A percentile compares a stretch with the other conserved stretches of the same genome.
Conservation (phyloP, 2,329 filamentous ascomycete genomes). For the Phaeoacremonium minimum region DNA sequence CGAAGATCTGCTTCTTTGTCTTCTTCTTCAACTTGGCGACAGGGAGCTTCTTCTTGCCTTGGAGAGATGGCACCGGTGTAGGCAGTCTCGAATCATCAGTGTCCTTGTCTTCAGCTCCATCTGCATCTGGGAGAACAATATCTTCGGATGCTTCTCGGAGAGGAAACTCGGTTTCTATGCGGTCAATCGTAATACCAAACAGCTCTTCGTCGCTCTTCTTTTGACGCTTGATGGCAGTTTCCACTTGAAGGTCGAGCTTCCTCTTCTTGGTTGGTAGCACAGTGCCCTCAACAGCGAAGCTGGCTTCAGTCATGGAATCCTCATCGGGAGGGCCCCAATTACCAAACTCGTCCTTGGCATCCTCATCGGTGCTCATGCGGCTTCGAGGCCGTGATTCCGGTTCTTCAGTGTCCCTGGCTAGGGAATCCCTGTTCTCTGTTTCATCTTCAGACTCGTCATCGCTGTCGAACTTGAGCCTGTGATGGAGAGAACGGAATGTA, state of each 20-base stretch:
- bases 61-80: constrained; percentile 37
- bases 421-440: constrained; percentile 50
- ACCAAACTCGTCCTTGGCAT: constrained; percentile 45
- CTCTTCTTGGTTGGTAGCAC: constrained; percentile 57
- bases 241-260: constrained; percentile 67
- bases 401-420: constrained; percentile 76
- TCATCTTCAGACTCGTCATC: constrained; percentile 92
- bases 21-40: constrained; percentile 64
- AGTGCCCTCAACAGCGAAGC: constrained; percentile 58
- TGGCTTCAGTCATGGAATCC: constrained; percentile 68
- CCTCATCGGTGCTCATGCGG: constrained; percentile 62
- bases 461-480: constrained; percentile 70
- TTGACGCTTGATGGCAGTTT: constrained; percentile 69
- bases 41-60: constrained; percentile 53
- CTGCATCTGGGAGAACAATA: constrained; percentile 40
- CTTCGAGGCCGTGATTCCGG: constrained; percentile 78
- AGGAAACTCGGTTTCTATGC: constrained; percentile 45
- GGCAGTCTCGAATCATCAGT: constrained; percentile 39
- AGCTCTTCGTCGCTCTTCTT: constrained; percentile 79
- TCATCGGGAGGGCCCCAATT: constrained; percentile 50
- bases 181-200: constrained; percentile 59
- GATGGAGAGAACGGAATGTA: constrained; percentile 75
- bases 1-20: constrained; percentile 71
- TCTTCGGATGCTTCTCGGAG: constrained; percentile 45
- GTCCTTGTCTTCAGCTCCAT: constrained; percentile 41